These are phyloP conservation scores for Musa troglodytarum DNA, from an alignment of 176 grass and related monocot genomes.

Conservation along the genomic window DNA sequence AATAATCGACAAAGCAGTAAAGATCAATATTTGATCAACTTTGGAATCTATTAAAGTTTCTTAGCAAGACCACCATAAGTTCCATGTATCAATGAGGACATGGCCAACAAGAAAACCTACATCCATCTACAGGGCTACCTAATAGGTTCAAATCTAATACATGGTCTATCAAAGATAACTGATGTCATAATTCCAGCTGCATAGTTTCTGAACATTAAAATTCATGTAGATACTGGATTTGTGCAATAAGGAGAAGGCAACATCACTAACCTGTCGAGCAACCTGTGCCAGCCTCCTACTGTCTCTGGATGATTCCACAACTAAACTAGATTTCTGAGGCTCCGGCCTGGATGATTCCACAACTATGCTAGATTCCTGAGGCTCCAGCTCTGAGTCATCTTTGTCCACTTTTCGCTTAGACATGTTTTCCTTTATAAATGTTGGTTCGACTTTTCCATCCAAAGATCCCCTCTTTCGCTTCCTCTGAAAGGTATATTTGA, in stretches of 20 bases:
- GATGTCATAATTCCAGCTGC: background rate
- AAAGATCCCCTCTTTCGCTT: constrained; percentile 54
- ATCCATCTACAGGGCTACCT: no score
- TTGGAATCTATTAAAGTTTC: no score
- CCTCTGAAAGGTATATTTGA: constrained; percentile 88
- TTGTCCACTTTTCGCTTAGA: constrained; percentile 2
- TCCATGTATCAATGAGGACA: no score
- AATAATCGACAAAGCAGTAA: no score
- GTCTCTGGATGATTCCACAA: constrained; percentile 42
- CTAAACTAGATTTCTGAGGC: constrained; percentile 25
- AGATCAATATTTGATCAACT: no score
- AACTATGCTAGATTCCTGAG: background rate
- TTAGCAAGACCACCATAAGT: no score
- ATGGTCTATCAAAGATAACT: no score
- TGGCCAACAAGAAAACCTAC: no score
- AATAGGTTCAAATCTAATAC: no score
- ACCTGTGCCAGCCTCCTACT: constrained; percentile 65
- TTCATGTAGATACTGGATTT: background rate
- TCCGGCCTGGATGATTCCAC: constrained; percentile 8
- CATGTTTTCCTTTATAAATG: constrained; percentile 18
- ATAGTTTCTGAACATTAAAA: background rate
- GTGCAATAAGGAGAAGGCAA: background rate
- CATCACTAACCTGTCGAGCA: constrained; percentile 63
- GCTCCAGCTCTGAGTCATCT: background rate
- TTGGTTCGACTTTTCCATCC: constrained; percentile 29